Conservation (phyloP, 2,329 filamentous ascomycete genomes). For the Monosporascus sp. region DNA sequence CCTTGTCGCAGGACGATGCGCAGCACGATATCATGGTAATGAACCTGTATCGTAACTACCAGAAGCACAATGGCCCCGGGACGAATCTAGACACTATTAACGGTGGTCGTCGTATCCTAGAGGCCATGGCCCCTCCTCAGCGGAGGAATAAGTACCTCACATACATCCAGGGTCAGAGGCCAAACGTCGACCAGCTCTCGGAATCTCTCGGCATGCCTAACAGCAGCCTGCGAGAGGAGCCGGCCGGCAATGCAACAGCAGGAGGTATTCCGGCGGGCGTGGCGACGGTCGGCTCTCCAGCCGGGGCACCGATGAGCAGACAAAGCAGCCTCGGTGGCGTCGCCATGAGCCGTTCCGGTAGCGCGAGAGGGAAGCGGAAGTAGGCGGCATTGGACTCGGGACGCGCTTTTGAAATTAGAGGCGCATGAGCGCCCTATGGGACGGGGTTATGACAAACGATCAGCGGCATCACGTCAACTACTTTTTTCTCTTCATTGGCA, state of each 20-base stretch:
- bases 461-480: background rate
- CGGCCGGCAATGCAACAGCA: constrained; percentile 20
- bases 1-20: constrained; percentile 46
- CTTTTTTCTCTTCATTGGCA: background rate
- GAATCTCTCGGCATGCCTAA: constrained; percentile 44
- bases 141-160: constrained; percentile 43
- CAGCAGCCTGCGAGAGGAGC: constrained; percentile 39
- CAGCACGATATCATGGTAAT: constrained; percentile 53
- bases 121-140: constrained; percentile 46
- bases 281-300: constrained; percentile 18
- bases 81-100: constrained; percentile 50
- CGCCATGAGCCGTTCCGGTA: constrained; percentile 50
- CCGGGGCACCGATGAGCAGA: constrained; percentile 47
- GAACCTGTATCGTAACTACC: constrained; percentile 52
- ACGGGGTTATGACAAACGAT: background rate
- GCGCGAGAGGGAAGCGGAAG: constrained; percentile 38
- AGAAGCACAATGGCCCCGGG: constrained; percentile 45
- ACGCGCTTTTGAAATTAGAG: too few species aligned
- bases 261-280: constrained; percentile 13
- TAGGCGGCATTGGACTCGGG: background rate
- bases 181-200: constrained; percentile 43
- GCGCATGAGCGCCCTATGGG: too few species aligned
- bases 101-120: constrained; percentile 50
- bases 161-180: constrained; percentile 38
- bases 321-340: constrained; percentile 51